Conservation (phyloP, 495 filamentous ascomycete species). For the Neurospora hispaniola region DNA sequence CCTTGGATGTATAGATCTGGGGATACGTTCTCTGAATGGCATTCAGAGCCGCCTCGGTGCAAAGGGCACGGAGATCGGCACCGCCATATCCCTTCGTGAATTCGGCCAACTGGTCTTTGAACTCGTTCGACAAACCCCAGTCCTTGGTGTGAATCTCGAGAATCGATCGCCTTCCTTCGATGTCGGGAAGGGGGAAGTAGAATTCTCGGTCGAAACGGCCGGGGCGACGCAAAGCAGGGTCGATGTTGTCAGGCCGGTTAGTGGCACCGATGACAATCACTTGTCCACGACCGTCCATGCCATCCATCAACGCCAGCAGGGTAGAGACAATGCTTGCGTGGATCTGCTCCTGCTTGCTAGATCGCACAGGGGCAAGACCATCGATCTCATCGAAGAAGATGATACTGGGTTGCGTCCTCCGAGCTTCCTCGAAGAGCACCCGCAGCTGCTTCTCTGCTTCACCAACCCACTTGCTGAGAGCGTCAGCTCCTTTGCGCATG, state of each 20-base stretch:
- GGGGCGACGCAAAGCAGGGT: slow-evolving; percentile 85
- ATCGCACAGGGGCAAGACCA: slow-evolving; percentile 86
- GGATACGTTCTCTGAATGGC: slow-evolving; percentile 92
- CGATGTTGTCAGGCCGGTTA: slow-evolving; percentile 93
- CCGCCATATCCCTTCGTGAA: slow-evolving; percentile 94
- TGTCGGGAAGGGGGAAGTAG: slow-evolving; percentile 85
- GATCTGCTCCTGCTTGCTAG: slow-evolving; percentile 96
- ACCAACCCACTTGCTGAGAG: slow-evolving; percentile 96
- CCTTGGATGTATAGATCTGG: slow-evolving; percentile 84
- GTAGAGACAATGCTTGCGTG: slow-evolving; percentile 98
- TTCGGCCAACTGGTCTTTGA: slow-evolving; percentile 76
- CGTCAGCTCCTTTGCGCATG: slow-evolving; percentile 97
- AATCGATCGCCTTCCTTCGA: slow-evolving; percentile 67
- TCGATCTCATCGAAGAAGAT: slow-evolving; percentile 99
- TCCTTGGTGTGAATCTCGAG: slow-evolving; percentile 92
- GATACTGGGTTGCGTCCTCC: slow-evolving; percentile 91
- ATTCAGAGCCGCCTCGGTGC: slow-evolving; percentile 97
- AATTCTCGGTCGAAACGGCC: slow-evolving; percentile 96
- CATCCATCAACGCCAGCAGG: slow-evolving; percentile 91
- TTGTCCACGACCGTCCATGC: slow-evolving; percentile 96
- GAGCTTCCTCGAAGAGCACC: slow-evolving; percentile 88
- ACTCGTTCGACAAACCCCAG: slow-evolving; percentile 69
- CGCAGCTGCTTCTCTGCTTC: slow-evolving; percentile 93
- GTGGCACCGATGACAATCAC: slow-evolving; percentile 98
- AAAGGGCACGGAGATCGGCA: slow-evolving; percentile 86